Evolutionary conservation across 768 basidiomycete genomes (phyloP).

Genomic region (Hygrophorus pudorinus): DNA sequence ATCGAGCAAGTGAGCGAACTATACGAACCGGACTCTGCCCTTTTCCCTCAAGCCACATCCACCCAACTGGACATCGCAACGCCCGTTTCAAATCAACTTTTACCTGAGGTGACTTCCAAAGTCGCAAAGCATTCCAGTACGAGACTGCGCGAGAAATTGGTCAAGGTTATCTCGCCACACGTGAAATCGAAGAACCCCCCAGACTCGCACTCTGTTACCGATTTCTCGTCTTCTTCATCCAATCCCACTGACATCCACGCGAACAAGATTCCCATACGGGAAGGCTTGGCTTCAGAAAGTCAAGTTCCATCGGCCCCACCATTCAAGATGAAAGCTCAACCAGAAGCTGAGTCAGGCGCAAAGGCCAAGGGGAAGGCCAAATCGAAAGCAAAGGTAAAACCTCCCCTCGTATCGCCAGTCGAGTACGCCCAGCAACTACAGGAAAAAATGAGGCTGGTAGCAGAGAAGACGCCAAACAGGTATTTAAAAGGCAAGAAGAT

Average conservation of each 20-base stretch:
- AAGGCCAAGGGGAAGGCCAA: slow-evolving; percentile 14
- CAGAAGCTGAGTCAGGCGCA: slow-evolving; percentile 1
- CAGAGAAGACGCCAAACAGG: slow-evolving; percentile 14
- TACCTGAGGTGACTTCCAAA: too few species aligned
- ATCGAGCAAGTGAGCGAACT: neutral
- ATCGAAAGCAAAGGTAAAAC: slow-evolving; percentile 25
- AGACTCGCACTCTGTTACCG: too few species aligned
- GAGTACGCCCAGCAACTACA: slow-evolving; percentile 46
- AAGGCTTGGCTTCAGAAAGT: too few species aligned
- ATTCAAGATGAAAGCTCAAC: neutral
- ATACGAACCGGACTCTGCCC: neutral
- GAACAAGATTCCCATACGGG: too few species aligned
- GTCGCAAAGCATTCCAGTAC: neutral
- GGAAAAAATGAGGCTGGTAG: slow-evolving; percentile 14
- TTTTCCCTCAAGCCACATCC: neutral
- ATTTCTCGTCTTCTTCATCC: too few species aligned
- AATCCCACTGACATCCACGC: too few species aligned
- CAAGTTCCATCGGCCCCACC: neutral
- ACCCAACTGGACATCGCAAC: neutral
- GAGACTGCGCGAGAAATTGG: too few species aligned
- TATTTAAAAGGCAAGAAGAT: slow-evolving; percentile 46
- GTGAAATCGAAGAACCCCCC: too few species aligned
- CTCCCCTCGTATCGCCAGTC: slow-evolving; percentile 32
- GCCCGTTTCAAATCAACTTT: too few species aligned
- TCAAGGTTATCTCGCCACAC: too few species aligned